Base-by-base conservation (phyloP, 805 yeast species). In the Nadsonia fulvescens region DNA sequence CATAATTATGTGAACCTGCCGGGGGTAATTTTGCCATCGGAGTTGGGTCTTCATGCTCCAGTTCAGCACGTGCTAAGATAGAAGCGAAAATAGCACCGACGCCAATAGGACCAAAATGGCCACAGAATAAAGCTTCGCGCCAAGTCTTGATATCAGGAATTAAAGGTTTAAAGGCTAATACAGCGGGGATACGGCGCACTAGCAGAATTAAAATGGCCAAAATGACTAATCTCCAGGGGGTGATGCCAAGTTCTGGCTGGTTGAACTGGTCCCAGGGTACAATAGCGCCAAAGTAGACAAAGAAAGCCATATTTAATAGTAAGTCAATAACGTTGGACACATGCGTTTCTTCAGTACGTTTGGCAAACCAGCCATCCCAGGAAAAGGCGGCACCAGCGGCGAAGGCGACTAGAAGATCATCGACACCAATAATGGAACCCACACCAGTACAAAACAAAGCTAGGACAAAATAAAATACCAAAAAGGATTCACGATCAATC, bases 91-190 rank as follows among this genome's bases (percentile, higher is more conserved):
- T 59, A 2, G 93, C 93, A 31, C 94, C 93, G 12, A 82, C 94
- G 24, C 95, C 95, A 43, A 83, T 78, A 2, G 95, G 94, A 10
- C 95, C 95, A 49, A 83, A 82, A 52, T 82, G 93, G 12, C 94
- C 94, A 47, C 91, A 79, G 48, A 83, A 83, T 3, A 82, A 46
- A 0, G 94, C 94, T 47, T 82, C 95, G 47, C 93, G 67, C 93
- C 94, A 82, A 7, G 79, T 65, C 40, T 79, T 71, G 20, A 82
- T 66, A 44, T 82, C 94, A 0, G 94, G 93, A 2, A 79, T 73
- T 13, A 81, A 45, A 0, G 86, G 82, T 41, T 76, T 76, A 25
- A 77, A 51, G 0, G 67, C 61, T 25, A 82, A 41, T 22, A 82
- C 77, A 1, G 79, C 83, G 0, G 95, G 95, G 6, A 82, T 56